Evolutionary conservation across 495 filamentous ascomycete species (phyloP).

Genomic region (Penicillium cosmopolitanum): DNA sequence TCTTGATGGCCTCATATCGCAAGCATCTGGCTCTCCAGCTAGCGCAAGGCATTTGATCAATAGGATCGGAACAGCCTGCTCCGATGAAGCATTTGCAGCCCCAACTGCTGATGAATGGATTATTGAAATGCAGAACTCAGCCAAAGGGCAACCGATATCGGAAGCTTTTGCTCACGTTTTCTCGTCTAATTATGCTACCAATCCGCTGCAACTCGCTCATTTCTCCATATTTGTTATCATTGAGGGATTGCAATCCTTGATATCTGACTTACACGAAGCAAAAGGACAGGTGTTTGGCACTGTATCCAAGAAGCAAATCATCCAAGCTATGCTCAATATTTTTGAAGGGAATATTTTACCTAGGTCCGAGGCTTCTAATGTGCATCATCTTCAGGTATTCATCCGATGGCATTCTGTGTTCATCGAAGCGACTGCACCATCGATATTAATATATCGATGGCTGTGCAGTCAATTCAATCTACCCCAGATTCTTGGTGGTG

Average conservation of each 20-base stretch:
- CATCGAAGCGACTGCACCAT: conserved; percentile 16
- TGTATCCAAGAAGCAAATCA: conserved; percentile 9
- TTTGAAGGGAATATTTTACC: conserved; percentile 8
- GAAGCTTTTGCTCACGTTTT: conserved; percentile 13
- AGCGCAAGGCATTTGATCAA: conserved; percentile 25
- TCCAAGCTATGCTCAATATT: conserved; percentile 21
- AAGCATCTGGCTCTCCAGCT: conserved; percentile 23
- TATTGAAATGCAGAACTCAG: conserved; percentile 5
- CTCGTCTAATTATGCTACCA: conserved; percentile 1
- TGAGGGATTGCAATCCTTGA: conserved; percentile 17
- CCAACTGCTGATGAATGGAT: conserved; percentile 25
- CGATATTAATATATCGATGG: conserved; percentile 14
- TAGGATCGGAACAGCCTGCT: conserved; percentile 13
- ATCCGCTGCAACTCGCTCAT: conserved; percentile 9
- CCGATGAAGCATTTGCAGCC: conserved; percentile 22
- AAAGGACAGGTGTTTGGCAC: conserved; percentile 8
- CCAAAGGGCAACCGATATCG: neutral
- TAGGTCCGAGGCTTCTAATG: neutral
- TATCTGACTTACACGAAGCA: conserved; percentile 18
- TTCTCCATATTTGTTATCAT: conserved; percentile 22
- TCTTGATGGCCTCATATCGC: conserved; percentile 26
- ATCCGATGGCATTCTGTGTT: conserved; percentile 24
- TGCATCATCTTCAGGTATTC: conserved; percentile 8
- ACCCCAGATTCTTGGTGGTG: conserved; percentile 12
- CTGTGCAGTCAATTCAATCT: conserved; percentile 9